These are phyloP conservation scores for Yarrowia bubula DNA, from an alignment of 805 yeast genomes.

Conservation along the genomic window DNA sequence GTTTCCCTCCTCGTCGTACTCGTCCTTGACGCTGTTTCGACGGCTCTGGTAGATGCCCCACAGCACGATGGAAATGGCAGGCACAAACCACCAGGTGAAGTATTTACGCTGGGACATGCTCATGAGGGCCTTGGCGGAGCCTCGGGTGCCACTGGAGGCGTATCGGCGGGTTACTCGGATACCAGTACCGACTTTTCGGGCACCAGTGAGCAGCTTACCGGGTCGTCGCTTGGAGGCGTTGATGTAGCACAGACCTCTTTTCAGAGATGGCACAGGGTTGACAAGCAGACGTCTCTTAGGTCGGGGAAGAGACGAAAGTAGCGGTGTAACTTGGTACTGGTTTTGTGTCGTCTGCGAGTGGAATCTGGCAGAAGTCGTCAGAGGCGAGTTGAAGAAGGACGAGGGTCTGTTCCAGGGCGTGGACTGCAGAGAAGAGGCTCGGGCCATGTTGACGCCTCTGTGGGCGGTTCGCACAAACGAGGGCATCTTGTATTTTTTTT, in stretches of 20 bases:
- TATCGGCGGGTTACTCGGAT: constrained; percentile 27
- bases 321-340: not conserved
- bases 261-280: constrained; percentile 33
- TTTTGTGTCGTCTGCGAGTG: not conserved
- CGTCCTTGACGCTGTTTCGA: constrained; percentile 25
- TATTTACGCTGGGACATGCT: constrained; percentile 24
- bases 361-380: not conserved
- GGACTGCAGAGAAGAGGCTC: not conserved
- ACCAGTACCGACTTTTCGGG: constrained; percentile 23
- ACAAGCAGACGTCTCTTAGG: constrained; percentile 5
- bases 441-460: constrained; percentile 17
- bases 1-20: constrained; percentile 28
- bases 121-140: constrained; percentile 6
- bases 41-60: constrained; percentile 31
- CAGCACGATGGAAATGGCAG: constrained; percentile 33
- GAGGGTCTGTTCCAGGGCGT: constrained; percentile 1
- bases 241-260: constrained; percentile 32
- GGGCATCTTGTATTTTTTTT: not conserved
- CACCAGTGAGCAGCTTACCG: constrained; percentile 7
- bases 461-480: constrained; percentile 8
- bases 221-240: constrained; percentile 29
- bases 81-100: constrained; percentile 35
- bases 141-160: constrained; percentile 19
- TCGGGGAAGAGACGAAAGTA: not conserved
- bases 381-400: constrained; percentile 14